Evolutionary conservation across 164 flowering plant species (phyloP).

Genomic region (Dillenia turbinata): DNA sequence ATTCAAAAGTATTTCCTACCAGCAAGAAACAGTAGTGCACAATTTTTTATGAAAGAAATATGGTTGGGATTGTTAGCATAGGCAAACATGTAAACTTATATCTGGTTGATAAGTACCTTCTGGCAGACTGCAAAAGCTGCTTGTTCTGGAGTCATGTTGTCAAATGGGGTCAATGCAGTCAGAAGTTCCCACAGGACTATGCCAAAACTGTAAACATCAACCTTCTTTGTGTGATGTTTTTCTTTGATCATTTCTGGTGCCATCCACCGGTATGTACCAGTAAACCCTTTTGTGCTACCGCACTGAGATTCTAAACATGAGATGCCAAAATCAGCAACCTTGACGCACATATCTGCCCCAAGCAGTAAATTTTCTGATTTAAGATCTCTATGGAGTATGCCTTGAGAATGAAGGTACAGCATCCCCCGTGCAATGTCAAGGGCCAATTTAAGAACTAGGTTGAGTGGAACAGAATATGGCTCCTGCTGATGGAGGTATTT

Average conservation of each 20-base stretch:
- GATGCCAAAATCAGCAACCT: constrained; percentile 96
- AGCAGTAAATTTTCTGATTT: constrained; percentile 90
- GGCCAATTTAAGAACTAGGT: constrained; percentile 64
- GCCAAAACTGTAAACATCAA: constrained; percentile 94
- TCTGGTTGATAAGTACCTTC: constrained; percentile 47
- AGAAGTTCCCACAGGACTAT: constrained; percentile 95
- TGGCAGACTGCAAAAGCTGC: constrained; percentile 97
- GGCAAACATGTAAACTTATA: background rate
- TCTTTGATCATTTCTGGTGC: constrained; percentile 98
- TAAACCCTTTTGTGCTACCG: constrained; percentile 78
- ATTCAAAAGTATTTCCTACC: no score
- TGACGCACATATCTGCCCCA: constrained; percentile 78
- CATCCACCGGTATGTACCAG: constrained; percentile 99
- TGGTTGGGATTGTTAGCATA: no score
- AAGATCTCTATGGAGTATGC: constrained; percentile 89
- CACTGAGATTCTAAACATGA: constrained; percentile 90
- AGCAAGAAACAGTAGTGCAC: no score
- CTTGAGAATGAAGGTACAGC: constrained; percentile 87
- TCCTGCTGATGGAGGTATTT: constrained; percentile 84
- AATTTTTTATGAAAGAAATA: no score
- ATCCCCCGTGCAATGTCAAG: constrained; percentile 89
- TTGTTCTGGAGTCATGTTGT: constrained; percentile 94
- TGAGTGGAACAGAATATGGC: constrained; percentile 76
- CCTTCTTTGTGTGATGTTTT: constrained; percentile 81
- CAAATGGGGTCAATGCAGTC: constrained; percentile 86